A percentile compares a stretch with the other conserved stretches of the same genome.
phyloP scores from a whole-genome alignment of 2,329 filamentous ascomycete genomes.

The Trichoderma sp. region DNA sequence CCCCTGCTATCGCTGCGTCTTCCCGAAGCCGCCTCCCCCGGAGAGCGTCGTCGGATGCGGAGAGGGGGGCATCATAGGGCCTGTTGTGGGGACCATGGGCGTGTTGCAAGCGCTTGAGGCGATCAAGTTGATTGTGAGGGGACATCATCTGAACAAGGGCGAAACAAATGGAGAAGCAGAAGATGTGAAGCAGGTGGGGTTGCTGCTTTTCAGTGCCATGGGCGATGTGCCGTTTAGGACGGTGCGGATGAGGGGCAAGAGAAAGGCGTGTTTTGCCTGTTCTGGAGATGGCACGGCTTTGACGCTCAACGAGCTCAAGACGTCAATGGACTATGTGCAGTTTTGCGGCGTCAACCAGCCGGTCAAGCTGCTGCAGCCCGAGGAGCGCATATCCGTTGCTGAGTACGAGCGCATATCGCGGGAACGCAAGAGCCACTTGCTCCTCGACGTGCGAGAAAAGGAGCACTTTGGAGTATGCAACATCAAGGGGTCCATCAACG shows the following conservation, averaged over 20 bases:
- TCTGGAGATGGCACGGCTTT: conserved; percentile 55
- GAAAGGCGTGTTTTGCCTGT: conserved; percentile 75
- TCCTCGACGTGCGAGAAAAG: conserved; percentile 82
- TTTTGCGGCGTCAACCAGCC: conserved; percentile 73
- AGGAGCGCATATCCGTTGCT: conserved; percentile 67
- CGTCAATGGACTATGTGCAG: conserved; percentile 75
- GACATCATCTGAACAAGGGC: conserved; percentile 26
- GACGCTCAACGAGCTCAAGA: conserved; percentile 61
- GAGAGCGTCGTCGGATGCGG: conserved; percentile 83
- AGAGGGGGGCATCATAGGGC: conserved; percentile 89
- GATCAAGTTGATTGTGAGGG: conserved; percentile 72
- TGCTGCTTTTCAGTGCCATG: conserved; percentile 53
- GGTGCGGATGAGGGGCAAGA: conserved; percentile 70
- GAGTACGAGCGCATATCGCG: conserved; percentile 53
- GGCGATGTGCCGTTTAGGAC: conserved; percentile 63
- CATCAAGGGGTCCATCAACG: conserved; percentile 73
- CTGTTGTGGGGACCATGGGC: conserved; percentile 91
- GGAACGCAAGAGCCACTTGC: conserved; percentile 47
- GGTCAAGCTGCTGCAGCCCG: conserved; percentile 56
- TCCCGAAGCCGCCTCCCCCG: conserved; percentile 81
- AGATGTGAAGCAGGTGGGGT: conserved; percentile 33
- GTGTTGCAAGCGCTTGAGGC: conserved; percentile 88
- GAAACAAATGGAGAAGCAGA: conserved; percentile 28
- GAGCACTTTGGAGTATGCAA: conserved; percentile 82
- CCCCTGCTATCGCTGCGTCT: conserved; percentile 93